phyloP scores from a whole-genome alignment of 257 asterid genomes.

The Primulina huaijiensis region DNA sequence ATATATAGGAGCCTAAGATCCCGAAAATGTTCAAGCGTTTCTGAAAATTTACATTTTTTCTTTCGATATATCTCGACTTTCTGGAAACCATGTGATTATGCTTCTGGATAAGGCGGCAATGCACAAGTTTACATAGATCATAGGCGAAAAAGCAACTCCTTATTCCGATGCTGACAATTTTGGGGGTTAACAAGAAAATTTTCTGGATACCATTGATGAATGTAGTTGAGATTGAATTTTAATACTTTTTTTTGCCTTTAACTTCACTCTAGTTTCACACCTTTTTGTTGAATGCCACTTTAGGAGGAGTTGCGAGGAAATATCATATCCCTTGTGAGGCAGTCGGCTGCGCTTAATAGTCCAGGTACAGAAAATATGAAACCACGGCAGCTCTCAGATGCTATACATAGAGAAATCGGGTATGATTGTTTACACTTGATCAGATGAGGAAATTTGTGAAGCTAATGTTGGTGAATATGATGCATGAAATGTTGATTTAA shows the following conservation, averaged over 20 bases:
- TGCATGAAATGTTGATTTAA: neutral
- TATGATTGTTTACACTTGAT: slow-evolving; percentile 28
- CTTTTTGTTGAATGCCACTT: neutral
- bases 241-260: neutral
- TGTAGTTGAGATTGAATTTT: neutral
- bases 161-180: neutral
- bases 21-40: too few species aligned
- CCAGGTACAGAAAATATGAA: slow-evolving; percentile 83
- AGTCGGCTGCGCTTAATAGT: slow-evolving; percentile 63
- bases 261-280: slow-evolving; percentile 16
- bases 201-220: too few species aligned
- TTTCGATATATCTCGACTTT: too few species aligned
- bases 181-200: neutral
- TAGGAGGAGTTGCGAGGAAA: slow-evolving; percentile 67
- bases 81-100: neutral
- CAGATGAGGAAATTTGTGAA: neutral
- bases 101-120: neutral
- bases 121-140: too few species aligned
- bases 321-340: slow-evolving; percentile 64
- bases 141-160: neutral
- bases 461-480: neutral
- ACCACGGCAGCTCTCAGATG: slow-evolving; percentile 93
- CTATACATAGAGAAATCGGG: slow-evolving; percentile 94
- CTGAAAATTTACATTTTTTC: too few species aligned
- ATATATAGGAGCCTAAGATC: too few species aligned